Evolutionary conservation across 495 filamentous ascomycete genomes (phyloP).

Genomic region (Aspergillus coremiiformis): DNA sequence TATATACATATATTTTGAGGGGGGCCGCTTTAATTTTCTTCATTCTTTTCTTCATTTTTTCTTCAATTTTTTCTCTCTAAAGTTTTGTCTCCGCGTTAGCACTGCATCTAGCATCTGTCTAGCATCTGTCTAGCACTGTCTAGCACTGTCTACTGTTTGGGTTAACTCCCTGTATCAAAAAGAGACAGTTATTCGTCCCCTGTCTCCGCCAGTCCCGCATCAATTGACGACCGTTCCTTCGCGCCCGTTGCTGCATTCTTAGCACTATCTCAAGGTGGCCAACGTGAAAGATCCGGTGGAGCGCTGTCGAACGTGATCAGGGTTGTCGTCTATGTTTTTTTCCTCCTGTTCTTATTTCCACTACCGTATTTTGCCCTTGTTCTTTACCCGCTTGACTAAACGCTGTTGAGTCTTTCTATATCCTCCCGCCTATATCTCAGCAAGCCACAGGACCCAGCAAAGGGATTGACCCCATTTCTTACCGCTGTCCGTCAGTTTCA

Average conservation of each 20-base stretch:
- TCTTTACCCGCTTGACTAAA: constrained; percentile 19
- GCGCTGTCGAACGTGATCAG: constrained; percentile 15
- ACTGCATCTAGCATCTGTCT: constrained; percentile 7
- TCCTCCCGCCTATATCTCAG: constrained; percentile 14
- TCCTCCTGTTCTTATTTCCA: constrained; percentile 16
- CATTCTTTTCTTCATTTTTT: constrained; percentile 8
- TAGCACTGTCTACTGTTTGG: constrained; percentile 17
- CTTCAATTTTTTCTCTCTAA: constrained; percentile 4
- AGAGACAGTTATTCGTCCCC: constrained; percentile 11
- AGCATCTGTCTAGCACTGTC: no score
- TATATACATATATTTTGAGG: no score
- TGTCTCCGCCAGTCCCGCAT: constrained; percentile 6
- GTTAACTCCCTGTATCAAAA: constrained; percentile 12
- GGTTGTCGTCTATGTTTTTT: constrained; percentile 11
- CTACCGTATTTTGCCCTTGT: constrained; percentile 13
- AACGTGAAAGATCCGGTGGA: constrained; percentile 20
- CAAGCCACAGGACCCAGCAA: constrained; percentile 16
- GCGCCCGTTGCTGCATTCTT: constrained; percentile 11
- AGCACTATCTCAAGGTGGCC: constrained; percentile 13
- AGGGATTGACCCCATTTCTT: constrained; percentile 19
- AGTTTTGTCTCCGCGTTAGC: constrained; percentile 17
- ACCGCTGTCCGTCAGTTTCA: constrained; percentile 14
- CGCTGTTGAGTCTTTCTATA: constrained; percentile 22
- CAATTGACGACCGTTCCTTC: constrained; percentile 6
- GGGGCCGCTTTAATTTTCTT: constrained; percentile 9